phyloP scores from a whole-genome alignment of 257 asterid species.

The Jasminum sambac region DNA sequence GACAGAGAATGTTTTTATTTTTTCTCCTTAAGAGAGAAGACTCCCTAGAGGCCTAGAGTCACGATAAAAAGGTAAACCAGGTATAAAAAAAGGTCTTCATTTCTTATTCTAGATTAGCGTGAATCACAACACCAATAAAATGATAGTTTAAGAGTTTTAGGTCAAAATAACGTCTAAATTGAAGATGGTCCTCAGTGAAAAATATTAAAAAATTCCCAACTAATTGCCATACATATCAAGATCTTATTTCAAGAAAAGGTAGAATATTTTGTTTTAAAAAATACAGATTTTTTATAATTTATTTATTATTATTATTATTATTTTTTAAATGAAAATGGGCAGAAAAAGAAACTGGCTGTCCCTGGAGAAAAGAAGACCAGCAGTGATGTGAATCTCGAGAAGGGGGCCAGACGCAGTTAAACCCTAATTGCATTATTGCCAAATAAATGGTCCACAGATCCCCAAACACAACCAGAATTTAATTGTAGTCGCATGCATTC shows the following conservation, averaged over 20 bases:
- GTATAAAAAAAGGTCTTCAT: too few relatives aligned
- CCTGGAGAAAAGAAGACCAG: constrained; percentile 25
- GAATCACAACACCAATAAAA: too few relatives aligned
- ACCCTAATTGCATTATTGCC: constrained; percentile 33
- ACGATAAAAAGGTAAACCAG: too few relatives aligned
- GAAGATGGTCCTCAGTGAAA: neutral
- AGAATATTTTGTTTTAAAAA: too few relatives aligned
- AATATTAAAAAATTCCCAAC: neutral
- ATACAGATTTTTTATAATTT: too few relatives aligned
- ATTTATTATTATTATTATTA: too few relatives aligned
- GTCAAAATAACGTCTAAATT: too few relatives aligned
- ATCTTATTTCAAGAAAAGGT: neutral
- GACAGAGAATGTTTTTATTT: too few relatives aligned
- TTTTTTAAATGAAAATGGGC: neutral
- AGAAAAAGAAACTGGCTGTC: neutral
- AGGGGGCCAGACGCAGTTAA: constrained; percentile 31
- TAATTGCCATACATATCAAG: neutral
- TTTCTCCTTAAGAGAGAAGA: too few relatives aligned
- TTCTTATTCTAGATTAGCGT: too few relatives aligned
- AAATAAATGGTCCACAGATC: constrained; percentile 61
- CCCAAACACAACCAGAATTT: constrained; percentile 33
- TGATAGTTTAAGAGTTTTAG: too few relatives aligned
- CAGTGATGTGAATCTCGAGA: constrained; percentile 43
- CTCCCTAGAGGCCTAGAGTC: too few relatives aligned
- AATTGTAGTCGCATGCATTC: constrained; percentile 14